These are phyloP conservation scores for Grosmannia serpens DNA, from an alignment of 2,329 filamentous ascomycete species.

Conservation along the genomic window DNA sequence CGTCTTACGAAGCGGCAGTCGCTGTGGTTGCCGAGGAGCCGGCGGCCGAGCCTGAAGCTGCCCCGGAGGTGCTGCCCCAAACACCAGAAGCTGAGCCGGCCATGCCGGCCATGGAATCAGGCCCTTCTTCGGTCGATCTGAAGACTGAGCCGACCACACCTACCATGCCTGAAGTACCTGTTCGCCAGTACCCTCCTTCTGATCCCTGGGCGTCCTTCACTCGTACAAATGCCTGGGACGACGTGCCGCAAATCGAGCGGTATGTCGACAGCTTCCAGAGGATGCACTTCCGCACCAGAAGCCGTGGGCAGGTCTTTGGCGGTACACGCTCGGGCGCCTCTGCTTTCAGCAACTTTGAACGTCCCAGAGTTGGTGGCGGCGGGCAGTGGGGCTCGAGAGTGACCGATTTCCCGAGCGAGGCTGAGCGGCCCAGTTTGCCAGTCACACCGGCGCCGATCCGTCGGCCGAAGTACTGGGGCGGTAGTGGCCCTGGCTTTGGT, in stretches of 20 bases:
- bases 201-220: constrained; percentile 63
- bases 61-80: constrained; percentile 7
- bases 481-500: constrained; percentile 25
- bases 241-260: constrained; percentile 72
- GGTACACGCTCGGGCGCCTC: neutral
- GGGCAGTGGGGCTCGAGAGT: constrained; percentile 46
- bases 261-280: constrained; percentile 73
- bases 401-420: constrained; percentile 76
- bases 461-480: constrained; percentile 56
- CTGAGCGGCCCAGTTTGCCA: constrained; percentile 76
- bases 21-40: constrained; percentile 16
- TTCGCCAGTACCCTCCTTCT: constrained; percentile 27
- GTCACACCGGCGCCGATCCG: constrained; percentile 79
- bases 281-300: constrained; percentile 30
- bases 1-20: constrained; percentile 24
- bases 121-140: constrained; percentile 23
- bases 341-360: neutral
- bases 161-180: constrained; percentile 35
- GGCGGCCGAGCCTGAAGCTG: constrained; percentile 16
- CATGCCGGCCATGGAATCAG: constrained; percentile 20
- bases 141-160: constrained; percentile 35
- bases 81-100: constrained; percentile 21
- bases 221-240: constrained; percentile 87
- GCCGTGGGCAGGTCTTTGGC: constrained; percentile 13
- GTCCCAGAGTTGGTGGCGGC: neutral